These are phyloP conservation scores for Saccharomycopsis phalli DNA, from an alignment of 1,139 yeast species.

Conservation along the genomic window DNA sequence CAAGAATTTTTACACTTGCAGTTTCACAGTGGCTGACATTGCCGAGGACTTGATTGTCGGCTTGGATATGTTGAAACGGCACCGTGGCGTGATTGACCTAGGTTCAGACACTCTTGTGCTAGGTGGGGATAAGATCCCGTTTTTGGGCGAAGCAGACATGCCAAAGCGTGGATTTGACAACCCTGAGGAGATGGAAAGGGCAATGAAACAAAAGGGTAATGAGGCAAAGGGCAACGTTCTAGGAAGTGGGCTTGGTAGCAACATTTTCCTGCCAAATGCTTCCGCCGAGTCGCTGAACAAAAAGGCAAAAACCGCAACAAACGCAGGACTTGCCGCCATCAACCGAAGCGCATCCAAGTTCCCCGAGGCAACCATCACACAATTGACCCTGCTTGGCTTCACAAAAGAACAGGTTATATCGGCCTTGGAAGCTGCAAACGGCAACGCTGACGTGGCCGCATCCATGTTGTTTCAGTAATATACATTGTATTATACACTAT, in stretches of 20 bases:
- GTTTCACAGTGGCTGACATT: constrained; percentile 74
- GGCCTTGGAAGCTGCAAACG: constrained; percentile 60
- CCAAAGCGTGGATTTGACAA: constrained; percentile 32
- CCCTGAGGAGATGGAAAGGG: not conserved
- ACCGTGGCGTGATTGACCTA: constrained; percentile 76
- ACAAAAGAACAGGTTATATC: constrained; percentile 49
- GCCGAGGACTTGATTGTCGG: constrained; percentile 54
- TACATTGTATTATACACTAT: too few relatives aligned
- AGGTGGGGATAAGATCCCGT: constrained; percentile 63
- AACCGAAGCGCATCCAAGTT: constrained; percentile 17
- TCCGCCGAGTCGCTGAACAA: constrained; percentile 21
- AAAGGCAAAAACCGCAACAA: constrained; percentile 23
- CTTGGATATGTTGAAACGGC: constrained; percentile 56
- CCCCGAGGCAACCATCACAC: constrained; percentile 39
- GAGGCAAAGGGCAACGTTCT: constrained; percentile 15
- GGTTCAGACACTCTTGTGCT: constrained; percentile 57
- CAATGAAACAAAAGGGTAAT: not conserved
- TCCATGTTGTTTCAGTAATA: constrained; percentile 50
- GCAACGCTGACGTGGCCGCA: constrained; percentile 83
- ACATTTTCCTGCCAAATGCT: constrained; percentile 23
- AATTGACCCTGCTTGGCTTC: constrained; percentile 64
- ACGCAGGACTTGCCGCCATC: constrained; percentile 23
- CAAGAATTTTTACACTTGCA: constrained; percentile 58
- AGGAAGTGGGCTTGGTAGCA: constrained; percentile 35
- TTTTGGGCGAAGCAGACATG: constrained; percentile 66